Percentiles rank a stretch among this genome's conserved stretches.
Evolutionary conservation across 768 basidiomycete species (phyloP).

Genomic region (Rhodocollybia butyracea): DNA sequence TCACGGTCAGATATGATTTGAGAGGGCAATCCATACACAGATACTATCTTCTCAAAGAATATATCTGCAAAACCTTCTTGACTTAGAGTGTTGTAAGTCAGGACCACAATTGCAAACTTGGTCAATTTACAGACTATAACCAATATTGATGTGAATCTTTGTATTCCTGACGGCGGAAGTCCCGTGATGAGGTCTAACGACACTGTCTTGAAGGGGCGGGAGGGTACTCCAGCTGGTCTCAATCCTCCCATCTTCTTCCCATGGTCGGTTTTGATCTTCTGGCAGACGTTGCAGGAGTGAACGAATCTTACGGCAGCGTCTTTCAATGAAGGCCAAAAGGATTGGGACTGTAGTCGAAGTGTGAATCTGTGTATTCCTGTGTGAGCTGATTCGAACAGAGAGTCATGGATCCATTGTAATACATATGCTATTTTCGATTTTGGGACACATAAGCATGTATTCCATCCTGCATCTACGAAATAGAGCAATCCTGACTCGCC

Average conservation of each 20-base stretch:
- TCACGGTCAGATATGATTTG: constrained; percentile 18
- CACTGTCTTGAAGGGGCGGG: constrained; percentile 15
- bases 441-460: constrained; percentile 18
- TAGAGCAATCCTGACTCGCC: too few relatives aligned
- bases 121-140: constrained; percentile 22
- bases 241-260: constrained; percentile 14
- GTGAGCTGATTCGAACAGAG: too few relatives aligned
- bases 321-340: constrained; percentile 9
- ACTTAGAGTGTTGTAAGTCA: constrained; percentile 13
- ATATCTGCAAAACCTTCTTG: constrained; percentile 20
- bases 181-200: constrained; percentile 21
- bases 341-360: constrained; percentile 7
- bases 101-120: too few relatives aligned
- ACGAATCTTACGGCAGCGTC: constrained; percentile 13
- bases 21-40: constrained; percentile 19
- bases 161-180: constrained; percentile 16
- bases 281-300: constrained; percentile 14
- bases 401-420: constrained; percentile 17
- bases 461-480: too few relatives aligned
- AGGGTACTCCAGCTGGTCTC: constrained; percentile 18
- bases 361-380: constrained; percentile 13
- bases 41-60: constrained; percentile 18
- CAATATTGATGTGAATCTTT: constrained; percentile 16
- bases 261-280: constrained; percentile 21
- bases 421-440: neutral